A percentile compares a stretch with the other conserved stretches of the same genome.
Conservation (phyloP, 2,329 filamentous ascomycete genomes). For the Phialophora expanda region DNA sequence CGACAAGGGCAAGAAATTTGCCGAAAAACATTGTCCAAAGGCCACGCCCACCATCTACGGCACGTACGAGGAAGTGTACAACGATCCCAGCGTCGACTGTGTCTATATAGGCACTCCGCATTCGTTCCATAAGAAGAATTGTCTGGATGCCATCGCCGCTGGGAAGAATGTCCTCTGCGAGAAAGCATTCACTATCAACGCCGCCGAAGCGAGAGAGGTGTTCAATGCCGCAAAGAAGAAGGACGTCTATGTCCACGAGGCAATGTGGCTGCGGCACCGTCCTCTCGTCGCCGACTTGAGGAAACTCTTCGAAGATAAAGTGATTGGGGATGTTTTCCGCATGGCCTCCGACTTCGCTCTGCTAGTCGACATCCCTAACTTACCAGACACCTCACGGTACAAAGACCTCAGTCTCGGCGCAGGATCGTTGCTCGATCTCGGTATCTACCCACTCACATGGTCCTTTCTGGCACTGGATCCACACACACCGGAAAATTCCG, state of each 20-base stretch:
- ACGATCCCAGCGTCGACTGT: constrained; percentile 40
- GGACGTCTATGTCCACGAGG: constrained; percentile 76
- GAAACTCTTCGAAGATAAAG: constrained; percentile 51
- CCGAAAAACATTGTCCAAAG: constrained; percentile 41
- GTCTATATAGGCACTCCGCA: constrained; percentile 57
- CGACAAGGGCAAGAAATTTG: constrained; percentile 50
- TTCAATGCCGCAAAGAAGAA: constrained; percentile 71
- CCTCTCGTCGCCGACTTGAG: constrained; percentile 75
- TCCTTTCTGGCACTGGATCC: constrained; percentile 85
- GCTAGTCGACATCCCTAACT: constrained; percentile 26
- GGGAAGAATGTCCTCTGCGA: constrained; percentile 62
- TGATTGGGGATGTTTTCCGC: constrained; percentile 61
- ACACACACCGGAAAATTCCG: constrained; percentile 64
- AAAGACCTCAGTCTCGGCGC: constrained; percentile 82
- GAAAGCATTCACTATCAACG: constrained; percentile 87
- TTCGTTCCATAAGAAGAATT: constrained; percentile 90
- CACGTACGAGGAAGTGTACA: constrained; percentile 33
- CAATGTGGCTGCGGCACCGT: constrained; percentile 79
- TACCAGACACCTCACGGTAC: constrained; percentile 49
- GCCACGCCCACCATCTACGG: constrained; percentile 27
- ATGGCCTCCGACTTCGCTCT: constrained; percentile 59
- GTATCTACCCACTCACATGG: constrained; percentile 89
- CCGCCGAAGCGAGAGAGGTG: constrained; percentile 73
- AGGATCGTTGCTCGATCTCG: constrained; percentile 80
- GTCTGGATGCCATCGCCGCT: constrained; percentile 70